Evolutionary conservation across 1,139 yeast species (phyloP), one percentile per base, ranked within the genome.

Genomic region (Saccharomyces hybrid): DNA sequence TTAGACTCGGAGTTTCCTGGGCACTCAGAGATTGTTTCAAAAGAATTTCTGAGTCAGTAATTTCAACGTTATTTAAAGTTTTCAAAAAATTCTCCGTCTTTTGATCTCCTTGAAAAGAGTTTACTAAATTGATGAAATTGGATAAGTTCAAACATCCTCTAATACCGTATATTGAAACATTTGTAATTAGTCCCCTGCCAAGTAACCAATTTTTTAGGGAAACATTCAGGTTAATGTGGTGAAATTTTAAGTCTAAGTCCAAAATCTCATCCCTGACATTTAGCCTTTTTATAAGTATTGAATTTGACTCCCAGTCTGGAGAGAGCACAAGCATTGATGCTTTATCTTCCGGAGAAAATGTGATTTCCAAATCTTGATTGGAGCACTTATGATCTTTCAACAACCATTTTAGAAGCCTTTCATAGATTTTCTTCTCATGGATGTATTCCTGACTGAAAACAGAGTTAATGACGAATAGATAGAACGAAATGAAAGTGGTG

Each of bases 181-280:
- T 83, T 53, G 83, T 74, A 46, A 85, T 78, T 31, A 86, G 70
- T 0, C 95, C 95, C 50, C 78, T 76, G 0, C 89, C 85, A 56
- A 80, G 79, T 51, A 82, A 76, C 91, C 91, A 85, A 66, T 85
- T 85, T 48, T 76, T 75, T 58, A 85, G 79, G 1, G 87, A 82
- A 25, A 85, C 70, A 0, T 85, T 78, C 46, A 85, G 64, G 58
- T 81, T 82, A 57, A 84, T 71, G 16, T 81, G 76, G 53, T 83
- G 80, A 29, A 84, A 73, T 14, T 70, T 71, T 31, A 84, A 76
- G 9, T 72, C 67, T 31, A 51, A 4, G 14, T 46, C 25, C 11
- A 46, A 34, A 11, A 25, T 47, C 14, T 59, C 64, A 11, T 61
- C 59, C 34, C 68, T 67, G 5, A 85, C 71, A 61, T 83, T 80